Evolutionary conservation across 1,139 yeast species (phyloP).

Genomic region (Groenewaldozyma sp.): DNA sequence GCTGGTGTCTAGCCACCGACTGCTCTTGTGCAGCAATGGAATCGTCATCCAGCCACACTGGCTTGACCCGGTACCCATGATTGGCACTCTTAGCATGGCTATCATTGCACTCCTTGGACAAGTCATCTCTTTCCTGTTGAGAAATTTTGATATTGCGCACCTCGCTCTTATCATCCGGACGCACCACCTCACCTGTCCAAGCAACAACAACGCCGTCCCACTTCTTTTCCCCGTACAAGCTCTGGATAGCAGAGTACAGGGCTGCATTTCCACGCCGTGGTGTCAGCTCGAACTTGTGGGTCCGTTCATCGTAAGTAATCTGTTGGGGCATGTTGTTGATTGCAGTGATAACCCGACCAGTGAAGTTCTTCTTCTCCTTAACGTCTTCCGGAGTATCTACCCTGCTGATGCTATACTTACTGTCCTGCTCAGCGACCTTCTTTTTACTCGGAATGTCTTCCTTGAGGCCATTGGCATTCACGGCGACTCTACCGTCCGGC

Average conservation of each 20-base stretch:
- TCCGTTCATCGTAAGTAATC: slow-evolving; percentile 25
- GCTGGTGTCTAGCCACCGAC: not conserved
- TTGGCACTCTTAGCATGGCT: slow-evolving; percentile 9
- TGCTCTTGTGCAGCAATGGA: slow-evolving; percentile 2
- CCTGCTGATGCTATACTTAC: not conserved
- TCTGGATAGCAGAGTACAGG: slow-evolving; percentile 62
- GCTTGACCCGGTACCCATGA: slow-evolving; percentile 50
- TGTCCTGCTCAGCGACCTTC: too few species aligned
- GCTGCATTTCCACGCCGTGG: slow-evolving; percentile 76
- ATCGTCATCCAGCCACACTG: slow-evolving; percentile 73
- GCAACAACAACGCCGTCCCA: slow-evolving; percentile 89
- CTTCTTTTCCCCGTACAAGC: slow-evolving; percentile 49
- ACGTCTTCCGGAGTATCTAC: slow-evolving; percentile 7
- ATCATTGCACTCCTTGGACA: slow-evolving; percentile 13
- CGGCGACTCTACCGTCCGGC: slow-evolving; percentile 8
- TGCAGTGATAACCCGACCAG: slow-evolving; percentile 61
- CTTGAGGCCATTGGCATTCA: not conserved
- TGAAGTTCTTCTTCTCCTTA: slow-evolving; percentile 12
- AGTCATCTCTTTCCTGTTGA: slow-evolving; percentile 10
- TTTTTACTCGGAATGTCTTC: not conserved
- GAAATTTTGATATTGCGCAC: slow-evolving; percentile 4
- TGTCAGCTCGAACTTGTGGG: slow-evolving; percentile 9
- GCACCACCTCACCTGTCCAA: slow-evolving; percentile 63
- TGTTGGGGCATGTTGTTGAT: slow-evolving; percentile 62
- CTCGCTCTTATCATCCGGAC: slow-evolving; percentile 4